Percentiles rank a stretch among this genome's conserved stretches.
Evolutionary conservation across 2,329 filamentous ascomycete species (phyloP).

Genomic region (Cryphonectria nitschkei): DNA sequence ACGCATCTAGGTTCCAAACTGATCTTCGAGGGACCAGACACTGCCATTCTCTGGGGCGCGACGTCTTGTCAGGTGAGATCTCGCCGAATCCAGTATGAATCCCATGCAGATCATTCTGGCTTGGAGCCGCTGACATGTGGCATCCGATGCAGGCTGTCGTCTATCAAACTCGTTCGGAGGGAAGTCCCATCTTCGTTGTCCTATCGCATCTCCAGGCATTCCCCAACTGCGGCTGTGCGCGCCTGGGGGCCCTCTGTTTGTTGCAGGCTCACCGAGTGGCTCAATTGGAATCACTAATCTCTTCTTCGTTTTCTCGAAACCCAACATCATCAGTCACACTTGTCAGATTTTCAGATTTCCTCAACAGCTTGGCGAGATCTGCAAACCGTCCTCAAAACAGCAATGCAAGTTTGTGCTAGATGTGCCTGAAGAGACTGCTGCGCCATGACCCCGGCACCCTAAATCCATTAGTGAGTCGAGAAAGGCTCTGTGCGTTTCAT

Average conservation of each 20-base stretch:
- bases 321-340: not conserved
- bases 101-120: not conserved
- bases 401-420: not conserved
- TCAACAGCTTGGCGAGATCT: not conserved
- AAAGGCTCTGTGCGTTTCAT: conserved; percentile 22
- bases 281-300: not conserved
- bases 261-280: not conserved
- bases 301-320: not conserved
- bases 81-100: conserved; percentile 7
- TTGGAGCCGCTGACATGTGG: not conserved
- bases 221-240: not conserved
- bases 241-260: not conserved
- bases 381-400: not conserved
- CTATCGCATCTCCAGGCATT: conserved; percentile 4
- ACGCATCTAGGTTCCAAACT: conserved; percentile 19
- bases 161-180: not conserved
- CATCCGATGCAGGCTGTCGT: conserved; percentile 4
- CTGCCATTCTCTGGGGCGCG: conserved; percentile 1
- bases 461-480: not conserved
- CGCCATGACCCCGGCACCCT: not conserved
- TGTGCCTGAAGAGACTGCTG: not conserved
- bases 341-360: not conserved
- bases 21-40: conserved; percentile 9
- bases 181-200: not conserved
- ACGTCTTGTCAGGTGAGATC: conserved; percentile 14